Base-by-base conservation (phyloP, 2,329 filamentous ascomycete species). In the Scedosporium minutisporum region DNA sequence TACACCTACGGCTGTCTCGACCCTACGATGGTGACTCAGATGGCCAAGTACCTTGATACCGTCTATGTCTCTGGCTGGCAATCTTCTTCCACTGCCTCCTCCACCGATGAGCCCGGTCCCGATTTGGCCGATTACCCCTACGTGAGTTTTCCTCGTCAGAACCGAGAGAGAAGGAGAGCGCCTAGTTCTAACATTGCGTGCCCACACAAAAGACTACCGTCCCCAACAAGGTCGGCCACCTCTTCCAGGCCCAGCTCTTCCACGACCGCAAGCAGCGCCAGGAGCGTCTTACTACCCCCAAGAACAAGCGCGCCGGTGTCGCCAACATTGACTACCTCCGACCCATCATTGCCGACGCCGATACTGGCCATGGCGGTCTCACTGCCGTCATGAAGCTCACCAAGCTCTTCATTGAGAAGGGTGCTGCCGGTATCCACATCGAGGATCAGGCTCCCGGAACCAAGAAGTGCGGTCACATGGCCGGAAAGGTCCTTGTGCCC, bases 331-430 rank as follows among this genome's bases (percentile, higher is more conserved):
- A 99, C 79, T 99, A 95, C 78, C 87, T 99, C 58, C 89, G 95
- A 21, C 95, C 95, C 65, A 96, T 99, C 75, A 86, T 99, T 69
- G 95, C 95, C 64, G 95, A 99, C 76, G 95, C 93, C 59, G 95
- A 99, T 74, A 99, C 95, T 51, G 95, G 95, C 66, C 95, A 97
- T 75, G 95, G 95, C 72, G 95, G 95, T 71, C 82, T 99, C 65
- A 97, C 95, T n/a, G 95, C 95, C 63, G 89, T 97, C 70, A 97
- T 99, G 95, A 99, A 97, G 83, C 86, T 99, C 69, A 97, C 95
- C 67, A 97, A 97, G 82, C 85, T 97, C 63, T 97, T 99, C 75
- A 79, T 97, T 67, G 95, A 99, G 81, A 92, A 93, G 76, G 95
- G 95, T 69, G 95, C 95, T 57, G 95, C 95, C 51, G 95, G 95